A percentile compares a stretch with the other conserved stretches of the same genome.
phyloP scores from a whole-genome alignment of 2,329 filamentous ascomycete genomes.

The Phaeosphaeriaceae sp. region DNA sequence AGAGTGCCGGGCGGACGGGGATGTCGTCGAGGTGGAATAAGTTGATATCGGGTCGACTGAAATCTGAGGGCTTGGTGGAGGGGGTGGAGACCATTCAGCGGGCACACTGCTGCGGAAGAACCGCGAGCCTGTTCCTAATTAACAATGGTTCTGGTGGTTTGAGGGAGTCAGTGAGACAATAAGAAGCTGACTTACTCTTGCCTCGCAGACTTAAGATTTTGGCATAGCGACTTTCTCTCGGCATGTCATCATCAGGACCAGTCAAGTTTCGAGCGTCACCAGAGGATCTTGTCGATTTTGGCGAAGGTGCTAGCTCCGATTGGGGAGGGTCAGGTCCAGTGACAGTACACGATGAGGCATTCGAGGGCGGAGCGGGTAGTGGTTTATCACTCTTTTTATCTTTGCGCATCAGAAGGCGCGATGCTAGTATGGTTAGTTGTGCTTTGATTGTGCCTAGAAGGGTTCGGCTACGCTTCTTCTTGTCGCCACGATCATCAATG shows the following conservation, averaged over 20 bases:
- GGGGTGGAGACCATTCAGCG: constrained; percentile 11
- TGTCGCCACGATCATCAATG: constrained; percentile 12
- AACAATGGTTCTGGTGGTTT: too few relatives aligned
- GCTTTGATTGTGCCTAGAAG: not conserved
- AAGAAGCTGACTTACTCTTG: constrained; percentile 12
- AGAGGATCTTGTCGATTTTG: not conserved
- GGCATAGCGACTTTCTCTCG: constrained; percentile 13
- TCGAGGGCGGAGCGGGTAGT: constrained; percentile 1
- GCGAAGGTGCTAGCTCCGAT: not conserved
- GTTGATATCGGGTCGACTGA: constrained; percentile 5
- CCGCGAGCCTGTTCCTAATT: constrained; percentile 28
- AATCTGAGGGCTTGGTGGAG: constrained; percentile 23
- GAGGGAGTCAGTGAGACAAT: too few relatives aligned
- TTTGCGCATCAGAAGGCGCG: constrained; percentile 17
- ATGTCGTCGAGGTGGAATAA: constrained; percentile 4
- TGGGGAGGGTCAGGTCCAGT: not conserved
- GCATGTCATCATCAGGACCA: not conserved
- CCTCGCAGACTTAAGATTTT: constrained; percentile 19
- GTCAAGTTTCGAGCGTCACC: not conserved
- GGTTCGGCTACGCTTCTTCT: constrained; percentile 21
- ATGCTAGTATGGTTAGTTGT: constrained; percentile 13
- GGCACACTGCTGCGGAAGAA: constrained; percentile 17
- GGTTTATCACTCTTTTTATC: constrained; percentile 11
- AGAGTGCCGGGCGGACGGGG: constrained; percentile 2
- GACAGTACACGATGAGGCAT: constrained; percentile 5